phyloP scores from a whole-genome alignment of 805 yeast species.

The Suhomyces pyralidae region DNA sequence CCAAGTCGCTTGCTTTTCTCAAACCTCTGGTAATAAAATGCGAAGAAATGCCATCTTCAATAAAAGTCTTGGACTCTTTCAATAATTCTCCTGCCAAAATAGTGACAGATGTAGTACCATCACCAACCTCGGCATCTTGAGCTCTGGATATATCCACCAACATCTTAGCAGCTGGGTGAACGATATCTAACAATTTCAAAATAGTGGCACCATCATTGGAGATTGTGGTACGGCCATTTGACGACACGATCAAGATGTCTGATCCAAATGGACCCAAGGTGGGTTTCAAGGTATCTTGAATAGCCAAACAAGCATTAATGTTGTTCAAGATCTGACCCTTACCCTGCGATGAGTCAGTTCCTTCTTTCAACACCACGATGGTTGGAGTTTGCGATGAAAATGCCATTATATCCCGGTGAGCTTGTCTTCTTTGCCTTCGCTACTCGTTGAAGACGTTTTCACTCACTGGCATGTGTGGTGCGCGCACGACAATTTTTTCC shows the following conservation, averaged over 20 bases:
- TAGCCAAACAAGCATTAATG: conserved; percentile 95
- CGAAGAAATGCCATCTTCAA: conserved; percentile 94
- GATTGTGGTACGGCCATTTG: conserved; percentile 84
- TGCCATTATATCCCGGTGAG: conserved; percentile 51
- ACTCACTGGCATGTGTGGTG: not conserved
- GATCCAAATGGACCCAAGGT: conserved; percentile 98
- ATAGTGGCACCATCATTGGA: conserved; percentile 99
- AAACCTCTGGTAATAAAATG: conserved; percentile 86
- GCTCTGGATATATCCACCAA: conserved; percentile 92
- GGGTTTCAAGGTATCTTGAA: conserved; percentile 91
- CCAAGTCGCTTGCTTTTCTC: conserved; percentile 75
- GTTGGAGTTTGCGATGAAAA: conserved; percentile 95
- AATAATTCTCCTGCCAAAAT: conserved; percentile 91
- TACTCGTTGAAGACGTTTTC: conserved; percentile 1
- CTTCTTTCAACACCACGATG: conserved; percentile 96
- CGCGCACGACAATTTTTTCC: conserved; percentile 7
- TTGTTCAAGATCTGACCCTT: conserved; percentile 92
- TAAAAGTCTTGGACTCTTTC: conserved; percentile 84
- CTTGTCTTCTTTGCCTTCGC: not conserved
- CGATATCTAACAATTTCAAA: conserved; percentile 84
- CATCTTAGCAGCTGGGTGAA: conserved; percentile 97
- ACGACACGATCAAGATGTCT: conserved; percentile 84
- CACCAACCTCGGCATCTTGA: conserved; percentile 98
- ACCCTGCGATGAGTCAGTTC: conserved; percentile 97
- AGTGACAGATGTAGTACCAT: conserved; percentile 96